Evolutionary conservation across 2,329 filamentous ascomycete genomes (phyloP), one percentile per base, ranked within the genome.

Genomic region (Corinectria fuckeliana): DNA sequence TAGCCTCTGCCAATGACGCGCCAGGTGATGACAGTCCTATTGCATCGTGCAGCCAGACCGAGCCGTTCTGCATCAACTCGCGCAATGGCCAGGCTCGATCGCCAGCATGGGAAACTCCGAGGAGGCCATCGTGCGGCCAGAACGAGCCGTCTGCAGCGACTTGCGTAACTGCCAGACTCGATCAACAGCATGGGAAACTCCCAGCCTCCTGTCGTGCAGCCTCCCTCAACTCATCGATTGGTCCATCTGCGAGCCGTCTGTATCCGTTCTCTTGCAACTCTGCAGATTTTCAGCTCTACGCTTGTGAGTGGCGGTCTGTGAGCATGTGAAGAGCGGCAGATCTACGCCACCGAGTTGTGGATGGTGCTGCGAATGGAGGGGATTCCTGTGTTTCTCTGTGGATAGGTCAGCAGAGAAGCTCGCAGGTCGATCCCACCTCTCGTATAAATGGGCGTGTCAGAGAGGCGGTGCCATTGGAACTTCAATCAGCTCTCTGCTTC

Each of bases 391-490:
- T 13, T 49, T 14, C 28, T 34, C 45, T 34, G n/a, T n/a, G 28
- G 32, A 36, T 36, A 6, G 32, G n/a, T 3, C 32, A 9, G 32
- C 32, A n/a, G n/a, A 21, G 10, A 21, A 6, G 26, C 16, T 18
- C 11, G 7, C 11, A n/a, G n/a, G n/a, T n/a, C n/a, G n/a, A n/a
- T n/a, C n/a, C n/a, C n/a, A n/a, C 13, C 1, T 44, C 14, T 16
- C 20, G 25, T 67, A 63, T 67, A 65, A 67, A 67, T 47, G 30
- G 34, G 10, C 32, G 23, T 11, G 21, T 9, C 16, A 48, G 30
- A 45, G 10, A 50, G 23, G 18, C 23, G 4, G 11, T 23, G 28
- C 16, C 39, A 20, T 13, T 2, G 30, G 41, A 3, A 4, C 16
- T 30, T 18, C 16, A 23, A 21, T 7, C 30, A 50, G 38, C 32